phyloP scores from a whole-genome alignment of 768 basidiomycete genomes.

The Psilocybe azurescens region DNA sequence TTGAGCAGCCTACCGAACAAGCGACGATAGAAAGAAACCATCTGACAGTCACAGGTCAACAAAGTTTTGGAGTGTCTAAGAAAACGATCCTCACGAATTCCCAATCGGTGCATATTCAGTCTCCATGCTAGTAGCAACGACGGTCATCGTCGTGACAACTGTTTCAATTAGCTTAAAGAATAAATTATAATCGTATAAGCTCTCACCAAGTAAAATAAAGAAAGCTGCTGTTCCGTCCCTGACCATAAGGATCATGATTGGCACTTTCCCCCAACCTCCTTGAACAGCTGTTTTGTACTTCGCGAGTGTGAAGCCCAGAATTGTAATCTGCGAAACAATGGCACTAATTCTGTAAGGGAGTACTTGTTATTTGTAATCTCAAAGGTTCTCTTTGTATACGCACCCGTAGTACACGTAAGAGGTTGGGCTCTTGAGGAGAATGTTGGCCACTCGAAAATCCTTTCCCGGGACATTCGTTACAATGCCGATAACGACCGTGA shows the following conservation, averaged over 20 bases:
- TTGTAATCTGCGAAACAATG: conserved; percentile 34
- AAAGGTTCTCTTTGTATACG: neutral
- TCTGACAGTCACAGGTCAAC: conserved; percentile 14
- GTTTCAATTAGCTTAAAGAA: neutral
- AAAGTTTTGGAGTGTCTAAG: neutral
- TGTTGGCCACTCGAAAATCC: conserved; percentile 22
- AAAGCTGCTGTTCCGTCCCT: conserved; percentile 43
- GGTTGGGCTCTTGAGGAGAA: conserved; percentile 23
- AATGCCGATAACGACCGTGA: conserved; percentile 25
- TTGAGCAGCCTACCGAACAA: conserved; percentile 25
- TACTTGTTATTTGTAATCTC: neutral
- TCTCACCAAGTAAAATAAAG: conserved; percentile 37
- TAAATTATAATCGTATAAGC: neutral
- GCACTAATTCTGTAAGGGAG: conserved; percentile 26
- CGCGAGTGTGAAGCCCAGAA: conserved; percentile 35
- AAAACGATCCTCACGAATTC: conserved; percentile 26
- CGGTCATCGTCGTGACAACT: conserved; percentile 29
- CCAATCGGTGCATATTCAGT: conserved; percentile 29
- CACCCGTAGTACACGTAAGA: conserved; percentile 35
- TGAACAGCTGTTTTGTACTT: conserved; percentile 34
- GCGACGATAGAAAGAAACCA: conserved; percentile 36
- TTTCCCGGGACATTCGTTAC: conserved; percentile 23
- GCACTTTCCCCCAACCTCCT: conserved; percentile 37
- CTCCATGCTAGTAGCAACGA: conserved; percentile 24
- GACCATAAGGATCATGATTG: conserved; percentile 39